Evolutionary conservation across 345 rosid genomes (phyloP), one percentile per base, ranked within the genome.

Genomic region (Conringia planisiliqua): DNA sequence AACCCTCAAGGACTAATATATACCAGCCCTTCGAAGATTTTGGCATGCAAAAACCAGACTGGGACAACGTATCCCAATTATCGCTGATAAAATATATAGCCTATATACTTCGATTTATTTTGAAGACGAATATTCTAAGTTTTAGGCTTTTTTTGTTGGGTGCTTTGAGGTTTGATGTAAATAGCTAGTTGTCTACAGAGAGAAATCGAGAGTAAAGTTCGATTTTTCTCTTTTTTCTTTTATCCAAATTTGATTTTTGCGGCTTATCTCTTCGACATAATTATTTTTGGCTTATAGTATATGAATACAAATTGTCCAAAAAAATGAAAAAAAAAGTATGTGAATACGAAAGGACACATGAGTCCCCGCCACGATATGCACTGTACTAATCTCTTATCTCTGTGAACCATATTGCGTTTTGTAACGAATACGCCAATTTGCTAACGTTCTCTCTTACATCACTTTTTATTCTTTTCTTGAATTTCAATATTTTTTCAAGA

Each of bases 361-460:
- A 60, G 16, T 39, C 5, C 54, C 69, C 18, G 7, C 54, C 78
- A 74, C 55, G 52, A 10, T 6, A 51, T 40, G 30, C 48, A 6
- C 24, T 18, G 14, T 58, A 6, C 40, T n/a, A 17, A 30, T 13
- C 7, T 57, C 40, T n/a, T 12, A 30, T 13, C 7, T 57, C 0
- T 51, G 46, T 61, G 75, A 69, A 51, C 75, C 79, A 61, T 26
- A 51, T 29, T 6, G 40, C n/a, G 16, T 62, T 56, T 9, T 36
- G 55, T 40, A 20, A 22, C n/a, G 59, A 62, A 33, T 22, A 69
- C 13, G 50, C 50, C 71, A 62, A 70, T 32, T 62, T 62, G 51
- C 58, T 62, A 20, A 20, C 42, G 47, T 7, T 59, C 54, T 60
- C 33, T 60, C 44, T 29, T 22, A 61, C 43, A 35, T 24, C 64